These are phyloP conservation scores for Coemansia sp. DNA, from an alignment of 192 early-diverging fungal species.

Conservation along the genomic window DNA sequence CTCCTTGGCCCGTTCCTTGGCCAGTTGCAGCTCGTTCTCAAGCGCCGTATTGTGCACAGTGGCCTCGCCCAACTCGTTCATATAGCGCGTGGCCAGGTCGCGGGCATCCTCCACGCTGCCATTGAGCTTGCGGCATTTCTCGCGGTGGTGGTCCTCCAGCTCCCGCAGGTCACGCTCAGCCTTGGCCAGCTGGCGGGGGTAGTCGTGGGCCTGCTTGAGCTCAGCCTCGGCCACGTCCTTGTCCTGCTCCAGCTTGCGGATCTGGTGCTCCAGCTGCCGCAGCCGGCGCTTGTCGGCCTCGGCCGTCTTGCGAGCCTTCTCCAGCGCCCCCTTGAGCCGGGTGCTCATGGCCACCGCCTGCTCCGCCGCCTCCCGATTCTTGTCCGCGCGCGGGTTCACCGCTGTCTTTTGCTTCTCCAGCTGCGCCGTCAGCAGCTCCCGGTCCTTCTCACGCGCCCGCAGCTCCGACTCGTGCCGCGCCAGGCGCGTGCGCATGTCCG, in stretches of 20 bases:
- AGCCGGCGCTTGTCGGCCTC: slow-evolving; percentile 24
- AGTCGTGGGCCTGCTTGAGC: slow-evolving; percentile 13
- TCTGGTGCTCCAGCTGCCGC: slow-evolving; percentile 17
- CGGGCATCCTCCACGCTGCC: slow-evolving; percentile 30
- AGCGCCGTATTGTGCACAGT: slow-evolving; percentile 36
- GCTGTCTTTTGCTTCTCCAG: slow-evolving; percentile 17
- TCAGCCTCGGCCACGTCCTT: slow-evolving; percentile 16
- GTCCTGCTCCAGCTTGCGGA: slow-evolving; percentile 35
- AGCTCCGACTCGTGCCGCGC: slow-evolving; percentile 20
- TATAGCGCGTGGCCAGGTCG: slow-evolving; percentile 27
- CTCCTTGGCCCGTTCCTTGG: slow-evolving; percentile 10
- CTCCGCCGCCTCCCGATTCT: slow-evolving; percentile 24
- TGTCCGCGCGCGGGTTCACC: slow-evolving; percentile 17
- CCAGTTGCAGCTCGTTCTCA: slow-evolving; percentile 36
- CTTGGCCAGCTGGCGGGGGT: slow-evolving; percentile 13
- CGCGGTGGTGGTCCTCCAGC: slow-evolving; percentile 31
- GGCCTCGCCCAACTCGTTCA: slow-evolving; percentile 41
- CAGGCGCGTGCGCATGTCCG: slow-evolving; percentile 19
- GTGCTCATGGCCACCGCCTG: slow-evolving; percentile 19
- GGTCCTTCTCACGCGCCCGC: slow-evolving; percentile 21
- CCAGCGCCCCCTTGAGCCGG: slow-evolving; percentile 17
- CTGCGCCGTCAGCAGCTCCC: slow-evolving; percentile 11
- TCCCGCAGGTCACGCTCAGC: slow-evolving; percentile 19
- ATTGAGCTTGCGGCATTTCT: slow-evolving; percentile 17
- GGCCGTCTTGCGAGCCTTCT: slow-evolving; percentile 5